Conservation (phyloP, 768 basidiomycete genomes). For the Ephemerocybe angulata region DNA sequence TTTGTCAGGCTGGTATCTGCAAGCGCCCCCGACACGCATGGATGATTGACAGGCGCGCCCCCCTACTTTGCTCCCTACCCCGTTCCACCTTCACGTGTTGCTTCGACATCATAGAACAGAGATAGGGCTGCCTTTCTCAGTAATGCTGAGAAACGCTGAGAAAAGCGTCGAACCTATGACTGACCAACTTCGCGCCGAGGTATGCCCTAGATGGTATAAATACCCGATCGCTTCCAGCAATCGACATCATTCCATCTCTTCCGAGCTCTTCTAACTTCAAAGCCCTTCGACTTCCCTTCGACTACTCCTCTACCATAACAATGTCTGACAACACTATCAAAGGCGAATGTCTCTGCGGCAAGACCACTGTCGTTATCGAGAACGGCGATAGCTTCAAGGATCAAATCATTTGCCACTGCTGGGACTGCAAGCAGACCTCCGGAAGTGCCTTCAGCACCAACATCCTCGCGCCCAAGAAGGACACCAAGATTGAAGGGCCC, state of each 20-base stretch:
- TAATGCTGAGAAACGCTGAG: background rate
- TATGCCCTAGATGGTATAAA: background rate
- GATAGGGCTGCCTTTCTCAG: background rate
- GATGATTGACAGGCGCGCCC: too few relatives aligned
- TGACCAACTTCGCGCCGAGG: background rate
- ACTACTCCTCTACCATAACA: background rate
- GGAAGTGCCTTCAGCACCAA: conserved; percentile 40
- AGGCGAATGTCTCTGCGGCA: conserved; percentile 32
- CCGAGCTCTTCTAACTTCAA: background rate
- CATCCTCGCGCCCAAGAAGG: conserved; percentile 30
- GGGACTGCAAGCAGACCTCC: conserved; percentile 34
- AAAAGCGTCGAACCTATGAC: background rate
- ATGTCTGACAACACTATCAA: conserved; percentile 11
- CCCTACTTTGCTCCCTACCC: too few relatives aligned
- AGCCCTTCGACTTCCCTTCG: background rate
- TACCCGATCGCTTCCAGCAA: background rate
- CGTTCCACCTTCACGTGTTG: too few relatives aligned
- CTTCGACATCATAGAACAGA: background rate
- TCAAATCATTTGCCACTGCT: conserved; percentile 37
- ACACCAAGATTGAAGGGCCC: conserved; percentile 31
- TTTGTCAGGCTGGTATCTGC: too few relatives aligned
- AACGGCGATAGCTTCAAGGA: conserved; percentile 22
- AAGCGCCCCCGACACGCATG: too few relatives aligned
- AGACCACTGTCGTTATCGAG: conserved; percentile 23
- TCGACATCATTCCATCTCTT: background rate